phyloP scores from a whole-genome alignment of 805 yeast genomes.

The Citeromyces nyonsensis region DNA sequence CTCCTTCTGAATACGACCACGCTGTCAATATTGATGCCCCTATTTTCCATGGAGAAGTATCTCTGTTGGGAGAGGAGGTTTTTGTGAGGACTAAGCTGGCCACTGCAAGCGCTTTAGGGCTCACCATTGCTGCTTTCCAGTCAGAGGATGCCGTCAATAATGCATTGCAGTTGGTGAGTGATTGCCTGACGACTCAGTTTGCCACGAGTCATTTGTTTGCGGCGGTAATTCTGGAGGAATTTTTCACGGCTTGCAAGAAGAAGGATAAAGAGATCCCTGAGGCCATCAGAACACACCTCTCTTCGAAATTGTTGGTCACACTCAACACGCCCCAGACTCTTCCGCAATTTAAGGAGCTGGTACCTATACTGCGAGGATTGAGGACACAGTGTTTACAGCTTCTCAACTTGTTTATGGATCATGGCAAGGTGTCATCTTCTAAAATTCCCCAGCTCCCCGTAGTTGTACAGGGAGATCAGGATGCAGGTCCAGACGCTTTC shows the following conservation, averaged over 20 bases:
- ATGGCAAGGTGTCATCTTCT: slow-evolving; percentile 54
- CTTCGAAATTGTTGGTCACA: slow-evolving; percentile 21
- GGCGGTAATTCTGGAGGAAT: slow-evolving; percentile 60
- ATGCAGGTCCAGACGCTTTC: slow-evolving; percentile 91
- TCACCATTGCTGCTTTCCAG: slow-evolving; percentile 33
- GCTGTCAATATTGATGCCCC: slow-evolving; percentile 88
- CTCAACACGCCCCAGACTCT: slow-evolving; percentile 14
- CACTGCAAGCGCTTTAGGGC: slow-evolving; percentile 67
- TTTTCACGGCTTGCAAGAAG: slow-evolving; percentile 20
- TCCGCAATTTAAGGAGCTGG: slow-evolving; percentile 66
- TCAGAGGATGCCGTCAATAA: slow-evolving; percentile 18
- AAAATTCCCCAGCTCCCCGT: slow-evolving; percentile 76
- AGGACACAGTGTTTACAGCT: slow-evolving; percentile 80
- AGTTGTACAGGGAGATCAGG: slow-evolving; percentile 85
- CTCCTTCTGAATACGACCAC: slow-evolving; percentile 36
- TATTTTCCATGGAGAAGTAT: slow-evolving; percentile 79
- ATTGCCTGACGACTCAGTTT: slow-evolving; percentile 41
- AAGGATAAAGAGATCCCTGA: slow-evolving; percentile 2
- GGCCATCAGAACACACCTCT: slow-evolving; percentile 12
- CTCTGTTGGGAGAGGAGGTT: slow-evolving; percentile 63
- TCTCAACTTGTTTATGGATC: slow-evolving; percentile 61
- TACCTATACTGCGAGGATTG: slow-evolving; percentile 72
- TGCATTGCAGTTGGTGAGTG: slow-evolving; percentile 20
- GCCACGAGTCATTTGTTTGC: slow-evolving; percentile 70
- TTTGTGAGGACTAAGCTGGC: slow-evolving; percentile 63